A percentile compares a stretch with the other conserved stretches of the same genome.
Conservation (phyloP, 768 basidiomycete genomes). For the Sporobolomyces pararoseus region DNA sequence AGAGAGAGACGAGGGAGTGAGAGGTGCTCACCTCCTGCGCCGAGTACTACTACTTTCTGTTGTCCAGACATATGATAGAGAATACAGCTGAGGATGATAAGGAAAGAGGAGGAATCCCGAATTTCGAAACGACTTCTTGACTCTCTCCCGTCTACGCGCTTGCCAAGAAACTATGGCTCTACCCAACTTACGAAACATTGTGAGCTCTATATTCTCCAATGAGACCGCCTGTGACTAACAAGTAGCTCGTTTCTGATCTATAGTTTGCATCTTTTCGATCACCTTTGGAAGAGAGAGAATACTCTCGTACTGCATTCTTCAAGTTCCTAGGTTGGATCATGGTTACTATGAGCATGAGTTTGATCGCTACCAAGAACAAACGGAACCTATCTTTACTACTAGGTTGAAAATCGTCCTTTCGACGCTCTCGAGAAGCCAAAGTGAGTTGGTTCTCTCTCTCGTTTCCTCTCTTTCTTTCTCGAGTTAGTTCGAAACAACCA, state of each 20-base stretch:
- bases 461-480: background rate
- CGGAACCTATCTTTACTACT: background rate
- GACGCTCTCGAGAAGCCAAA: no score
- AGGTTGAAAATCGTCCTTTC: background rate
- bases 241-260: background rate
- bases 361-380: slow-evolving; percentile 31
- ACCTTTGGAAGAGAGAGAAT: slow-evolving; percentile 40
- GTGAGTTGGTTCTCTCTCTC: slow-evolving; percentile 4
- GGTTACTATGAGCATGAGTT: slow-evolving; percentile 4
- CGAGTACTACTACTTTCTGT: slow-evolving; percentile 45
- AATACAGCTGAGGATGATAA: background rate
- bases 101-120: background rate
- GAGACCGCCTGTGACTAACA: background rate
- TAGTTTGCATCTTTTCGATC: slow-evolving; percentile 43
- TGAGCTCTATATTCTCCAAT: background rate
- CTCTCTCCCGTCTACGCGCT: background rate
- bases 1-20: background rate
- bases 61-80: background rate
- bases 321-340: slow-evolving; percentile 35
- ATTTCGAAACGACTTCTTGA: background rate
- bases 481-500: background rate
- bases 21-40: slow-evolving; percentile 47
- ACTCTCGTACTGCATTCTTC: slow-evolving; percentile 38
- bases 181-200: slow-evolving; percentile 42
- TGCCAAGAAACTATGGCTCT: slow-evolving; percentile 27